Conservation (phyloP, 345 rosid species). For the Rhizophora apiculata region DNA sequence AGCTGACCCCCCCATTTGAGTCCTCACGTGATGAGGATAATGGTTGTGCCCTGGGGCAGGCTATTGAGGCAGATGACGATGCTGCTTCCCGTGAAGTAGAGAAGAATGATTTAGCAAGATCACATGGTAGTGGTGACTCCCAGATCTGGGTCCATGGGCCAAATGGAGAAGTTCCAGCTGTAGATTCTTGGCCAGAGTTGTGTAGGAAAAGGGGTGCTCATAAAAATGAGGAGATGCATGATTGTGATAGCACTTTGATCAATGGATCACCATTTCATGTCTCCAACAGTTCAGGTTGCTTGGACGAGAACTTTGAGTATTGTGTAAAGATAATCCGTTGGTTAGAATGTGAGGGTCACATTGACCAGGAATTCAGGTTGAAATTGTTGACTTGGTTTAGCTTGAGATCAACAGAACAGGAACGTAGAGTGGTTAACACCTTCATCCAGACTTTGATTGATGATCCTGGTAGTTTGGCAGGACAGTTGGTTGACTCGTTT, state of each 20-base stretch:
- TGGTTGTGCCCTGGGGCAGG: conserved; percentile 57
- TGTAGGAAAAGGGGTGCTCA: conserved; percentile 58
- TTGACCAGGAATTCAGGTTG: conserved; percentile 71
- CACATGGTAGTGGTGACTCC: conserved; percentile 61
- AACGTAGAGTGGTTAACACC: conserved; percentile 82
- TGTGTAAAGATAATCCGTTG: conserved; percentile 77
- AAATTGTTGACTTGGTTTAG: conserved; percentile 95
- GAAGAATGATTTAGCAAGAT: conserved; percentile 56
- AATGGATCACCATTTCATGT: conserved; percentile 54
- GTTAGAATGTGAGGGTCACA: conserved; percentile 81
- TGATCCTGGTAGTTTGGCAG: conserved; percentile 88
- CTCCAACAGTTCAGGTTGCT: conserved; percentile 45
- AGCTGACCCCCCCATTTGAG: conserved; percentile 71
- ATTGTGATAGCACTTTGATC: conserved; percentile 76
- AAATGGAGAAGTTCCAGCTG: conserved; percentile 48
- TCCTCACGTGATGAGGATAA: conserved; percentile 85
- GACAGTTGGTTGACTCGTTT: conserved; percentile 81
- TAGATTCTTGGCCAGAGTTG: conserved; percentile 54
- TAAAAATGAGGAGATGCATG: conserved; percentile 65
- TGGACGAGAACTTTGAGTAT: conserved; percentile 79
- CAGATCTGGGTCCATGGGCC: conserved; percentile 46
- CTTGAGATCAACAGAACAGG: conserved; percentile 73
- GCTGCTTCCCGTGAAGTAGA: conserved; percentile 61
- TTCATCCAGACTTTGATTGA: conserved; percentile 80
- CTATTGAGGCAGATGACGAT: conserved; percentile 65